phyloP scores from a whole-genome alignment of 495 filamentous ascomycete genomes.

The Penicillium paradoxum region DNA sequence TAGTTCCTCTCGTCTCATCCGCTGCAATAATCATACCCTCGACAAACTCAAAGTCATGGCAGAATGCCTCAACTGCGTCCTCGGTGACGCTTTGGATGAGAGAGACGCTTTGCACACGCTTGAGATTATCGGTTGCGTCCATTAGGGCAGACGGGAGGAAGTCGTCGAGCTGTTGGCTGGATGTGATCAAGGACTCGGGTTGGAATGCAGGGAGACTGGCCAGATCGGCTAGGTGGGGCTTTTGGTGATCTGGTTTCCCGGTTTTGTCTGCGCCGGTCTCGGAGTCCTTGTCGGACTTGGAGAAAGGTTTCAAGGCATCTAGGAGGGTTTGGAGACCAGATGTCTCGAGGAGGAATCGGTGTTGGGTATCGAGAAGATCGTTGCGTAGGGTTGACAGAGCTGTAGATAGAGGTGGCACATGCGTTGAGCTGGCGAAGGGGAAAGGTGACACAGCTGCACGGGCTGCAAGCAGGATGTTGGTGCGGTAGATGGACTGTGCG shows the following conservation, averaged over 20 bases:
- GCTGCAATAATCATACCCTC: conserved; percentile 62
- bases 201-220: conserved; percentile 56
- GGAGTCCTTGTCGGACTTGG: conserved; percentile 19
- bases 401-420: conserved; percentile 29
- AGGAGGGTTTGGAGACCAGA: conserved; percentile 74
- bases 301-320: conserved; percentile 51
- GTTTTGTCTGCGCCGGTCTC: conserved; percentile 5
- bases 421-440: conserved; percentile 42
- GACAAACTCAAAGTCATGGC: conserved; percentile 83
- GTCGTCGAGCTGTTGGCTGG: conserved; percentile 77
- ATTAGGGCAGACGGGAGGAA: conserved; percentile 90
- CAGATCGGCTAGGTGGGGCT: conserved; percentile 46
- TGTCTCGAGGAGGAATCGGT: conserved; percentile 59
- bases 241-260: conserved; percentile 34
- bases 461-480: conserved; percentile 70
- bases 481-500: conserved; percentile 64
- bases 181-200: conserved; percentile 53
- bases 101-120: conserved; percentile 59
- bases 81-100: conserved; percentile 73
- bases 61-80: conserved; percentile 80
- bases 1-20: conserved; percentile 47
- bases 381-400: conserved; percentile 37
- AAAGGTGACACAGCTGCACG: conserved; percentile 37
- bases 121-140: conserved; percentile 80
- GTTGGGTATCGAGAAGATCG: conserved; percentile 42